Conservation (phyloP, 2,329 filamentous ascomycete species). For the Aspergillus arachidicola region DNA sequence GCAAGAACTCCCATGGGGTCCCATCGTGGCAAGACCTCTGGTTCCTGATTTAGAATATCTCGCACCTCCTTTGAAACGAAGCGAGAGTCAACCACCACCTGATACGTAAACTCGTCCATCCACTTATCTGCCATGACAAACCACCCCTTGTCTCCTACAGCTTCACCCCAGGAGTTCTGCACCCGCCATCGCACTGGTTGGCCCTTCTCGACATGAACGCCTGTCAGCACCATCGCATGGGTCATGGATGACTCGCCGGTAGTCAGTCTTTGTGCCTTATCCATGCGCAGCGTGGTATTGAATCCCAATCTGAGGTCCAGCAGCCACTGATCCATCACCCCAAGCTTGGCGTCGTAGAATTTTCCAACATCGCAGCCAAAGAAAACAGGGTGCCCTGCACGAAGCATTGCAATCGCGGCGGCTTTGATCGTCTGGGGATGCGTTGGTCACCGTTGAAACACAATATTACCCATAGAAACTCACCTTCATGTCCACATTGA, state of each 20-base stretch:
- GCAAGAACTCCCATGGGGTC: constrained; percentile 79
- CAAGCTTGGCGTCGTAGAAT: constrained; percentile 67
- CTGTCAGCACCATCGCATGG: constrained; percentile 89
- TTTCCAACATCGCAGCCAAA: constrained; percentile 89
- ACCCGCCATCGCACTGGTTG: constrained; percentile 78
- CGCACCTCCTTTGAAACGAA: constrained; percentile 67
- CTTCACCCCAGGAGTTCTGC: constrained; percentile 80
- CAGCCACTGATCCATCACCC: constrained; percentile 79
- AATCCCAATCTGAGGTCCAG: constrained; percentile 84
- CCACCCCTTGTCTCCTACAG: constrained; percentile 74
- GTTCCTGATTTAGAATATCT: constrained; percentile 70
- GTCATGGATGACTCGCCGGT: constrained; percentile 83
- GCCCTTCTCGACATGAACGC: constrained; percentile 73
- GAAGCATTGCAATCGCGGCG: constrained; percentile 75
- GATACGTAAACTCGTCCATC: constrained; percentile 82
- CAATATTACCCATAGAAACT: neutral
- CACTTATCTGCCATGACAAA: constrained; percentile 85
- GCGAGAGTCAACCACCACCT: constrained; percentile 78
- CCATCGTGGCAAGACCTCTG: constrained; percentile 74
- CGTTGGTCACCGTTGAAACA: neutral
- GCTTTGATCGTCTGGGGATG: constrained; percentile 62
- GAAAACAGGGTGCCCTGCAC: constrained; percentile 78
- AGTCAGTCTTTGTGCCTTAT: constrained; percentile 72
- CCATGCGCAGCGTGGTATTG: constrained; percentile 72
- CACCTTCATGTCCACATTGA: constrained; percentile 72